A percentile compares a stretch with the other conserved stretches of the same genome.
These are phyloP conservation scores for Malassezia caprae DNA, from an alignment of 1,284 basidiomycete species.

Conservation along the genomic window DNA sequence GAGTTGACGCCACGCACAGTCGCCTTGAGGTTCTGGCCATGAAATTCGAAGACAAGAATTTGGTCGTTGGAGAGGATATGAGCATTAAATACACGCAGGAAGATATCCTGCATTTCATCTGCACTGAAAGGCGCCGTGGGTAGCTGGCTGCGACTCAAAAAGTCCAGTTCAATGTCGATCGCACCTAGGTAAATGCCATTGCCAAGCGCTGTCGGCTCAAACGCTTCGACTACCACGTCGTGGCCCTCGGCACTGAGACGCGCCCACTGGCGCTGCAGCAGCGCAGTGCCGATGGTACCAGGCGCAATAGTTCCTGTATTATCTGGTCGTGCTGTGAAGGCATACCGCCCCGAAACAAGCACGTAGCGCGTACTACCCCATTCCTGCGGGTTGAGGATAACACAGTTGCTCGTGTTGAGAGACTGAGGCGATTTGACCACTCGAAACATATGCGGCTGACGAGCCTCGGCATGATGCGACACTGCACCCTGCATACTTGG, in stretches of 20 bases:
- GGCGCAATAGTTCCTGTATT: slow-evolving; percentile 27
- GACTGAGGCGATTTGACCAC: slow-evolving; percentile 31
- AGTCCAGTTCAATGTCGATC: slow-evolving; percentile 39
- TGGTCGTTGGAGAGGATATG: slow-evolving; percentile 58
- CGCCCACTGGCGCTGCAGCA: slow-evolving; percentile 42
- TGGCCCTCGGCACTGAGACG: slow-evolving; percentile 38
- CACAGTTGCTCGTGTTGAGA: slow-evolving; percentile 36
- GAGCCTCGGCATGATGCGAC: slow-evolving; percentile 3
- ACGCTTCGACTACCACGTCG: slow-evolving; percentile 32
- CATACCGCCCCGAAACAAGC: slow-evolving; percentile 35
- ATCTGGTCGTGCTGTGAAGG: slow-evolving; percentile 38
- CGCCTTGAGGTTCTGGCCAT: slow-evolving; percentile 72
- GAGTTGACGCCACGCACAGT: slow-evolving; percentile 60
- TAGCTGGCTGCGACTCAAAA: slow-evolving; percentile 28
- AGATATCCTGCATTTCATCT: slow-evolving; percentile 70
- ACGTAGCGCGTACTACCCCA: slow-evolving; percentile 41
- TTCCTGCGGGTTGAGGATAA: slow-evolving; percentile 38
- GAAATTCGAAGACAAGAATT: slow-evolving; percentile 77
- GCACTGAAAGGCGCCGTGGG: slow-evolving; percentile 52
- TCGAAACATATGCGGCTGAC: slow-evolving; percentile 17
- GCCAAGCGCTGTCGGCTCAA: slow-evolving; percentile 35
- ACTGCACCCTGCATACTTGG: neutral
- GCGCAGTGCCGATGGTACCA: slow-evolving; percentile 34
- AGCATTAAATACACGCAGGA: slow-evolving; percentile 63
- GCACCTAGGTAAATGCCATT: slow-evolving; percentile 37